Evolutionary conservation across 2,329 filamentous ascomycete genomes (phyloP), one percentile per base, ranked within the genome.

Genomic region (Fusarium brevicatenulatum): DNA sequence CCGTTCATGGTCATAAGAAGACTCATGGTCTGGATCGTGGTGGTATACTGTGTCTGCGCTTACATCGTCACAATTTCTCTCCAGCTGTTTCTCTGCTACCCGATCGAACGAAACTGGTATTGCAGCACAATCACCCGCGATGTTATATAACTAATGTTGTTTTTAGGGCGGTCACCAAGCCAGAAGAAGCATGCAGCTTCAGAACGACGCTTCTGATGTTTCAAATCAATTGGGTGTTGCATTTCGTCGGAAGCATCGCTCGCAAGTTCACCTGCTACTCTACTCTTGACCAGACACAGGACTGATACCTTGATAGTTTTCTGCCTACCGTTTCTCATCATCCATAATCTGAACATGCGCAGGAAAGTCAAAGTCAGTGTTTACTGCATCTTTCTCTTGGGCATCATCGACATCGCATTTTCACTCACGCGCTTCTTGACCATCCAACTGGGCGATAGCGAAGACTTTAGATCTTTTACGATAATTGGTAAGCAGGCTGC

Each of bases 341-440:
- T 68, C 4, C 55, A 72, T 32, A 68, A 74, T 2, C 50, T 76
- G 5, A 66, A 71, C 3, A 60, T 76, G 62, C 64, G 59, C 2
- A 55, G 5, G 15, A 49, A 52, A 5, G 58, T 73, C 1, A 73
- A 73, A 21, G 7, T 75, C 4, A 52, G 73, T 12, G 50, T 76
- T 9, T 75, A 63, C 18, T 55, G 60, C 5, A 62, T 74, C 19
- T 76, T 76, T 15, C 61, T 76, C 4, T 49, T 76, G 0, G 74
- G 74, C 0, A 25, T 75, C 1, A 50, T 76, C n/a, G 73, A 76
- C 3, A 73, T 76, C 3, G 57, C 73, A 0, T 73, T 76, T n/a
- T 70, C 72, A 1, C 19, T 76, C 5, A 58, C 75, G 13, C 70
- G 74, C 3, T 76, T 71, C 18, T 28, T 76, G 6, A 66, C 58